A percentile compares a stretch with the other conserved stretches of the same genome.
Conservation (phyloP, 2,329 filamentous ascomycete genomes). For the Cytospora mali region DNA sequence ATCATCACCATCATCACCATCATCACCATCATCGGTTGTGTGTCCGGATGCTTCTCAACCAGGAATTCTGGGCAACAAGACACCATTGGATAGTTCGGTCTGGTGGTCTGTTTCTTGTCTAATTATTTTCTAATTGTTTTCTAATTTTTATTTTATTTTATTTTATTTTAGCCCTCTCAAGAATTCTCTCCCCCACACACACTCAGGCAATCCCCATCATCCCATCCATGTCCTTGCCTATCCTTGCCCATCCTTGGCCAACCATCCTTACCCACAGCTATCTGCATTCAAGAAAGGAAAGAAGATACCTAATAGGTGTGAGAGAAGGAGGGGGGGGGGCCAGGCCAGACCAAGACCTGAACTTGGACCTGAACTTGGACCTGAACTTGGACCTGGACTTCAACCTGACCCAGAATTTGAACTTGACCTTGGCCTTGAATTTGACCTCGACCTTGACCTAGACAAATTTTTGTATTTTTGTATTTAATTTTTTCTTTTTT, state of each 20-base stretch:
- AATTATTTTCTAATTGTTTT: too few species aligned
- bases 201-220: neutral
- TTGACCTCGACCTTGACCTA: neutral
- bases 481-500: too few species aligned
- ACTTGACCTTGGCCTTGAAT: conserved; percentile 1
- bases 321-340: too few species aligned
- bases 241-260: neutral
- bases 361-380: too few species aligned
- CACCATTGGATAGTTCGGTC: neutral
- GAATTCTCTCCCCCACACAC: neutral
- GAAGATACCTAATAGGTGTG: too few species aligned
- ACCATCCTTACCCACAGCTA: too few species aligned
- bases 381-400: too few species aligned
- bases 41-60: too few species aligned
- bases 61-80: neutral
- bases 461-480: too few species aligned
- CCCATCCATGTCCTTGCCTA: neutral
- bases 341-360: neutral
- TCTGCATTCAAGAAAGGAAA: neutral
- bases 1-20: too few species aligned
- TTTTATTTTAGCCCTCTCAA: neutral
- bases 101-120: neutral
- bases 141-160: neutral
- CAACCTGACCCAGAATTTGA: conserved; percentile 4
- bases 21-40: too few species aligned